phyloP scores from a whole-genome alignment of 345 rosid species.

The Populus ilicifolia region DNA sequence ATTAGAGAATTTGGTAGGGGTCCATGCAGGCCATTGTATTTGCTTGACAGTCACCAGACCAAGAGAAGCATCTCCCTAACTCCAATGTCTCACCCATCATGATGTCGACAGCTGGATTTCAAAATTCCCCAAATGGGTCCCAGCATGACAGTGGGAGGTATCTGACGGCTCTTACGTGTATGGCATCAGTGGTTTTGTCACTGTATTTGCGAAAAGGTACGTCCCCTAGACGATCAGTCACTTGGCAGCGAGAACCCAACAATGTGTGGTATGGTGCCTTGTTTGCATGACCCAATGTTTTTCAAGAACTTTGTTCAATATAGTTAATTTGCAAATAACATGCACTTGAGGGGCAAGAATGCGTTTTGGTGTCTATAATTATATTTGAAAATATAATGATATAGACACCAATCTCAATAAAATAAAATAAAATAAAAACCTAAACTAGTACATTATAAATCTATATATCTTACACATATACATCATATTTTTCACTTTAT shows the following conservation, averaged over 20 bases:
- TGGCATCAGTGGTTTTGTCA: neutral
- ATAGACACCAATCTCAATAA: too few species aligned
- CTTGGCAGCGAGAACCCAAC: neutral
- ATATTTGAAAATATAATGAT: too few species aligned
- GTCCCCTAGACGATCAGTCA: neutral
- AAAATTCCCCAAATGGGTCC: neutral
- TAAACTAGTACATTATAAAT: too few species aligned
- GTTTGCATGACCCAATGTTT: neutral
- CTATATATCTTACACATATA: too few species aligned
- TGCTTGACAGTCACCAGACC: slow-evolving; percentile 16
- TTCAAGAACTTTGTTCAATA: neutral
- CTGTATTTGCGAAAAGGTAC: neutral
- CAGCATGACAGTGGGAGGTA: neutral
- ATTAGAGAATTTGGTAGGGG: neutral
- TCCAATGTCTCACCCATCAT: neutral
- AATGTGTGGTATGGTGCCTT: neutral
- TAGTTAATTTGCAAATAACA: too few species aligned
- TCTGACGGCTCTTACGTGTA: slow-evolving; percentile 4
- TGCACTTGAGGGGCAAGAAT: too few species aligned
- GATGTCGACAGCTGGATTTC: slow-evolving; percentile 1
- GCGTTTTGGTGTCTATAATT: too few species aligned
- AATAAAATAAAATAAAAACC: too few species aligned
- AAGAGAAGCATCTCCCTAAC: neutral
- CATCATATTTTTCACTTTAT: too few species aligned
- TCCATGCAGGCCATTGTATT: neutral